Evolutionary conservation across 352 stramenopile species (phyloP).

Genomic region (Phytophthora pini): DNA sequence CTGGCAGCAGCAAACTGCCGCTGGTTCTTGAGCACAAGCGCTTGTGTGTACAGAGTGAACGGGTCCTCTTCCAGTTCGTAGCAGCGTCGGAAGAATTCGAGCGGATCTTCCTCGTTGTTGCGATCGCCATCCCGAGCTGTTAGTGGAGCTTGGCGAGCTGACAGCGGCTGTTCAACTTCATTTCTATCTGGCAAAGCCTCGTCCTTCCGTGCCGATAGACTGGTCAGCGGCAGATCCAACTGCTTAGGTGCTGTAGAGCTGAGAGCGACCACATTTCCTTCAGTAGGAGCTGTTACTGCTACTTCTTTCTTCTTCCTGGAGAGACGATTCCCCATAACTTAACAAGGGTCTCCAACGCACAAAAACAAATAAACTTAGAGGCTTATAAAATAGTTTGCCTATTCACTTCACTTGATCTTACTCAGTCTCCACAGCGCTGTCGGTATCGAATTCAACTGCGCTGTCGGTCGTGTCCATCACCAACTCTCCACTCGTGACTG

Average conservation of each 20-base stretch:
- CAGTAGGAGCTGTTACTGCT: background rate
- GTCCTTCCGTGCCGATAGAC: slow-evolving; percentile 1
- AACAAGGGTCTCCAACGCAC: background rate
- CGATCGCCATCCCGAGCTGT: slow-evolving; percentile 19
- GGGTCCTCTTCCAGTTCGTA: slow-evolving; percentile 28
- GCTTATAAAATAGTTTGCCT: slow-evolving; percentile 25
- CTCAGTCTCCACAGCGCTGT: slow-evolving; percentile 27
- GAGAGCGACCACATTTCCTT: background rate
- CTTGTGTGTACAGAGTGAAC: slow-evolving; percentile 49
- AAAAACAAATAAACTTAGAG: no score
- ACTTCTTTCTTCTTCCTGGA: slow-evolving; percentile 21
- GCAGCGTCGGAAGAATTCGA: slow-evolving; percentile 35
- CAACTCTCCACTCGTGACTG: slow-evolving; percentile 18
- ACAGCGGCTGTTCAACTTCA: slow-evolving; percentile 1
- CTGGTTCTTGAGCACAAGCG: slow-evolving; percentile 48
- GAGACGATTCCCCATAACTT: slow-evolving; percentile 38
- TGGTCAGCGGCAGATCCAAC: background rate
- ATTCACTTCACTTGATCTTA: slow-evolving; percentile 16
- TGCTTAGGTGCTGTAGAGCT: background rate
- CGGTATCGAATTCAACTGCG: slow-evolving; percentile 19
- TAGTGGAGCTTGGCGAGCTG: slow-evolving; percentile 13
- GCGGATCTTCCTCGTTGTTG: slow-evolving; percentile 21
- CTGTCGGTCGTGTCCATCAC: slow-evolving; percentile 26
- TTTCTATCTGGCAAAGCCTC: background rate
- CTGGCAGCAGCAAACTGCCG: slow-evolving; percentile 43